Evolutionary conservation across 371 early-diverging fungal species (phyloP).

Genomic region (Chytridium lagenaria): DNA sequence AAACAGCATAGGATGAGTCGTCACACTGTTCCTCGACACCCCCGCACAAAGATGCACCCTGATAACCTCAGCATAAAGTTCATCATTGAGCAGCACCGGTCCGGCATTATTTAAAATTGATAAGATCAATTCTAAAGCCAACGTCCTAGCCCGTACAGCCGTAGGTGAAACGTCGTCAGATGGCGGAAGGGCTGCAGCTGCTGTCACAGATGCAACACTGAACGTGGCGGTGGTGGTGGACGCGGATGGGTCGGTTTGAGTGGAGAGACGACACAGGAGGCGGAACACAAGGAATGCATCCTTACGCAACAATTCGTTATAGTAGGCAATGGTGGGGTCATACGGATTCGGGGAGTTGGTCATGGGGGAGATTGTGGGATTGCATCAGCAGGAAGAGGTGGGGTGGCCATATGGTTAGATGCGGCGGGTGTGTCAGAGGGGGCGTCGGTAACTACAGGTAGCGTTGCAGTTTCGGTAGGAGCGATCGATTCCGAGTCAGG

Average conservation of each 20-base stretch:
- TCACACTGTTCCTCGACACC: slow-evolving; percentile 79
- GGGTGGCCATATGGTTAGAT: neutral
- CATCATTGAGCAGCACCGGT: slow-evolving; percentile 56
- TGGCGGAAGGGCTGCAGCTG: slow-evolving; percentile 26
- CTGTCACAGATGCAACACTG: slow-evolving; percentile 34
- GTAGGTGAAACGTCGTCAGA: slow-evolving; percentile 45
- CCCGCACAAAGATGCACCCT: slow-evolving; percentile 77
- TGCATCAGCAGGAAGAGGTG: slow-evolving; percentile 1
- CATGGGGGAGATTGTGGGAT: neutral
- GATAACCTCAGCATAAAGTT: slow-evolving; percentile 69
- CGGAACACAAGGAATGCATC: slow-evolving; percentile 90
- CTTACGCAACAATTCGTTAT: slow-evolving; percentile 52
- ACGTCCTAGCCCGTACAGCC: slow-evolving; percentile 42
- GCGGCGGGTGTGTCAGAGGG: neutral
- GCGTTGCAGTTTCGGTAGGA: neutral
- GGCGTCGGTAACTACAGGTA: neutral
- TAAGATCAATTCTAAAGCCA: slow-evolving; percentile 65
- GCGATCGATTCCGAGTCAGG: neutral
- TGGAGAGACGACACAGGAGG: slow-evolving; percentile 88
- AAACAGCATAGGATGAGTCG: slow-evolving; percentile 77
- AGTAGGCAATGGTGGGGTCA: slow-evolving; percentile 52
- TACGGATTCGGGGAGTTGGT: slow-evolving; percentile 39
- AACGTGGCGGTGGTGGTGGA: slow-evolving; percentile 26
- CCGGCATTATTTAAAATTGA: slow-evolving; percentile 70
- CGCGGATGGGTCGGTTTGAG: slow-evolving; percentile 51